Conservation (phyloP, 1,139 yeast species). For the Yamadazyma aaseri region DNA sequence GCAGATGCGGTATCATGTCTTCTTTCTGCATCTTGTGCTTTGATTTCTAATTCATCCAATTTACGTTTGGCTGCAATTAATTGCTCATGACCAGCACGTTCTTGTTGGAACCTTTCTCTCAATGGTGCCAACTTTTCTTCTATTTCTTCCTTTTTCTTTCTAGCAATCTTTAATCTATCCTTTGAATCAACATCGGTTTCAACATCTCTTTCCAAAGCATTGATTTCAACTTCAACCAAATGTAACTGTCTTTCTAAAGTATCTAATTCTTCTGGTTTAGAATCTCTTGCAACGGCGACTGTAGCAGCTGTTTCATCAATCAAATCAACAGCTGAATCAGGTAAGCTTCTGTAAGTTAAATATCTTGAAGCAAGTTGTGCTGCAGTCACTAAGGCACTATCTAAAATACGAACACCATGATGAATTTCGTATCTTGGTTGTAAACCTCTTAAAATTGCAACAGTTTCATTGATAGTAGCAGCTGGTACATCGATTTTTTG, state of each 20-base stretch:
- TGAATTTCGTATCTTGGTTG: constrained; percentile 96
- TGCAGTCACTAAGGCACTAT: constrained; percentile 91
- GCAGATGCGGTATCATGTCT: constrained; percentile 92
- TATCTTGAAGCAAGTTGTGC: constrained; percentile 95
- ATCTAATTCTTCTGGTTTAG: constrained; percentile 96
- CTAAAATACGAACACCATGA: constrained; percentile 96
- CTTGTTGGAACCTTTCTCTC: constrained; percentile 81
- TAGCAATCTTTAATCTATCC: constrained; percentile 80
- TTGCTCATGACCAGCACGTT: constrained; percentile 89
- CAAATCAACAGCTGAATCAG: constrained; percentile 96
- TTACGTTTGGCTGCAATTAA: constrained; percentile 85
- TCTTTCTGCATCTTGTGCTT: constrained; percentile 96
- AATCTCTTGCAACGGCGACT: constrained; percentile 97
- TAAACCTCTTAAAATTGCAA: constrained; percentile 93
- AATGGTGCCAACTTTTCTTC: constrained; percentile 86
- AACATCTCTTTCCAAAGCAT: constrained; percentile 94
- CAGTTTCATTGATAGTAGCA: constrained; percentile 88
- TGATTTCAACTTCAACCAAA: constrained; percentile 89
- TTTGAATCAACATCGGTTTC: constrained; percentile 85
- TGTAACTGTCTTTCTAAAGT: constrained; percentile 89
- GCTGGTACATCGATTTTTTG: constrained; percentile 96
- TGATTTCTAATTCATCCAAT: constrained; percentile 86
- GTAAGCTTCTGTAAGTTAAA: constrained; percentile 91
- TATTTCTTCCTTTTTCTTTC: constrained; percentile 74
- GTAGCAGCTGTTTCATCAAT: constrained; percentile 97